phyloP scores from a whole-genome alignment of 352 stramenopile genomes.

The Vaucheria bursata region DNA sequence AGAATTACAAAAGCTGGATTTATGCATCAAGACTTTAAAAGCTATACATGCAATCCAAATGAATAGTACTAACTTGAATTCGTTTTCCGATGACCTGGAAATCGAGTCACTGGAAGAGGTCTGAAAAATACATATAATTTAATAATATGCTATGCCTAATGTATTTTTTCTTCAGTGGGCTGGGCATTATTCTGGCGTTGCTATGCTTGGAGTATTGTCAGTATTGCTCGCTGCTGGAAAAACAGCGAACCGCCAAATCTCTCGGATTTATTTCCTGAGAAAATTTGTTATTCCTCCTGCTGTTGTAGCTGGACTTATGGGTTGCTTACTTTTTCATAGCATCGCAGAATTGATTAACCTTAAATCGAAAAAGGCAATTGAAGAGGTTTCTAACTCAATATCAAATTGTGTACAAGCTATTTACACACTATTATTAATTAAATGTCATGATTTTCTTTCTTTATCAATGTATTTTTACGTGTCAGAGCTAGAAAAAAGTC shows the following conservation, averaged over 20 bases:
- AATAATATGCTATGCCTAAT: not conserved
- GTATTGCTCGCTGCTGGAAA: slow-evolving; percentile 28
- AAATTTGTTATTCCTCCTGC: slow-evolving; percentile 19
- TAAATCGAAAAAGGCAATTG: slow-evolving; percentile 15
- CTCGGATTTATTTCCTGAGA: slow-evolving; percentile 17
- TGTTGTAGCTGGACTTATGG: slow-evolving; percentile 30
- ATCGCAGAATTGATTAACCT: not conserved
- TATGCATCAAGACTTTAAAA: too few relatives aligned
- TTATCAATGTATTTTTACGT: too few relatives aligned
- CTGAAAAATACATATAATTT: not conserved
- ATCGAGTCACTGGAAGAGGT: too few relatives aligned
- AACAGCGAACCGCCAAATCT: slow-evolving; percentile 21
- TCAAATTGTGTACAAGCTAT: too few relatives aligned
- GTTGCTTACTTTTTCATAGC: slow-evolving; percentile 35
- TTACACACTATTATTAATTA: too few relatives aligned
- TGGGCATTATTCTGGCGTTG: slow-evolving; percentile 32
- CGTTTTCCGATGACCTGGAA: too few relatives aligned
- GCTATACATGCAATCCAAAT: too few relatives aligned
- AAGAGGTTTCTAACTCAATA: too few relatives aligned
- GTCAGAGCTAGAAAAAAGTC: too few relatives aligned
- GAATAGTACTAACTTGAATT: too few relatives aligned
- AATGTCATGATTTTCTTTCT: too few relatives aligned
- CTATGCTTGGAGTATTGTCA: slow-evolving; percentile 22
- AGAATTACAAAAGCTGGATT: too few relatives aligned
- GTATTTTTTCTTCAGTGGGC: slow-evolving; percentile 12